Evolutionary conservation across 2,329 filamentous ascomycete species (phyloP), one percentile per base, ranked within the genome.

Genomic region (Exophiala calicioides): DNA sequence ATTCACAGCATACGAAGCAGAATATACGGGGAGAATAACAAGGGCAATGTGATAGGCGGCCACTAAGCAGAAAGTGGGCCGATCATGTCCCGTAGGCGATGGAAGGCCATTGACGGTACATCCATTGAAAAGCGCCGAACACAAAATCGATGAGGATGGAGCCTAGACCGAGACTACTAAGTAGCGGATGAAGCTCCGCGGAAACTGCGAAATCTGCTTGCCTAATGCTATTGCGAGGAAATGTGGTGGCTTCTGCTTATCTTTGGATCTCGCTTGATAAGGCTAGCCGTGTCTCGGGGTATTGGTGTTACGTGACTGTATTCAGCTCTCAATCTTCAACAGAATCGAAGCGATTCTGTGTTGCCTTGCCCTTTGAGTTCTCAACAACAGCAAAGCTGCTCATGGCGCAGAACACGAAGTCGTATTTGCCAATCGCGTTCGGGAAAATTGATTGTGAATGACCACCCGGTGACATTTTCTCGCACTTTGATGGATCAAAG

Each of bases 181-280:
- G 24, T 15, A 33, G 3, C 15, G 18, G 21, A 36, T 34, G 35
- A 50, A 50, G 47, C 42, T 50, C 47, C 47, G 47, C 47, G 47
- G 47, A 33, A 42, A 31, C 15, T 12, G 20, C 13, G 27, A 5
- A 29, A 34, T 27, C 24, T 15, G 21, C 18, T 10, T 35, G 19
- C 24, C n/a, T n/a, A 26, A n/a, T 13, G 5, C 24, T 23, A n/a
- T 15, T 44, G 47, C 47, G 47, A 50, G 47, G 47, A 50, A 41
- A 50, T 50, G 18, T 43, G 36, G 31, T 20, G 38, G 12, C 42
- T 19, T 50, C 42, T 27, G 42, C 47, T 50, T 50, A 50, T 50
- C 47, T 50, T 15, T 46, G 12, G 30, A 4, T 32, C 37, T 33
- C 37, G 12, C 46, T 26, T 3, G 21, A 21, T 44, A 8, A 13